Conservation (phyloP, 139 green algal species). For the Chlamydomonas schloesseri region DNA sequence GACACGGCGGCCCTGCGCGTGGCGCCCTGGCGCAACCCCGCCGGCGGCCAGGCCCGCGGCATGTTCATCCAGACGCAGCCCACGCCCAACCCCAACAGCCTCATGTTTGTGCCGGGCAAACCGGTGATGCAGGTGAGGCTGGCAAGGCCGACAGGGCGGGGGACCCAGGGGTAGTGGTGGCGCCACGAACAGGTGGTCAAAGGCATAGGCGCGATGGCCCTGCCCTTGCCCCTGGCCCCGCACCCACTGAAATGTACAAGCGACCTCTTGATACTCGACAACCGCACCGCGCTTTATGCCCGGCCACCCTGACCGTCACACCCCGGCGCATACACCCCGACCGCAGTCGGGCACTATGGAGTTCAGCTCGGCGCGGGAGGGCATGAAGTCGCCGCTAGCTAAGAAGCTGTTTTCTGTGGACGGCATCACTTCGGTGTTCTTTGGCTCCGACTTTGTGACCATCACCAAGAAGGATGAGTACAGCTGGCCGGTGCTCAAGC, state of each 20-base stretch:
- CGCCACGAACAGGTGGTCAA: too few species aligned
- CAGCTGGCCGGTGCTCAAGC: conserved; percentile 91
- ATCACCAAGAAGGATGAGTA: conserved; percentile 91
- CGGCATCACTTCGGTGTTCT: conserved; percentile 93
- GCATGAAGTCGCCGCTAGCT: conserved; percentile 92
- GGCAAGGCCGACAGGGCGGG: not conserved
- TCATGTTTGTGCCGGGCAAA: conserved; percentile 98
- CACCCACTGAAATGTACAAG: too few species aligned
- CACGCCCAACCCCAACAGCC: conserved; percentile 94
- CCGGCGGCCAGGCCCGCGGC: conserved; percentile 55
- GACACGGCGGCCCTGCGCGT: not conserved
- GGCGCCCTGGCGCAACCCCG: not conserved
- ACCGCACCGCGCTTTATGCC: too few species aligned
- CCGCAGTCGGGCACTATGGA: conserved; percentile 73
- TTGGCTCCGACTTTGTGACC: conserved; percentile 98
- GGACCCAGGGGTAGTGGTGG: too few species aligned
- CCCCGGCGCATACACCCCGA: too few species aligned
- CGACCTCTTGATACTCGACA: too few species aligned
- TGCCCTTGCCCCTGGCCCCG: too few species aligned
- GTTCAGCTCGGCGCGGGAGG: conserved; percentile 85
- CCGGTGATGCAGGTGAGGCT: conserved; percentile 76
- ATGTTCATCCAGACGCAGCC: conserved; percentile 99
- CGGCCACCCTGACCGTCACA: too few species aligned
- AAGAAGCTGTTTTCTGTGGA: conserved; percentile 91
- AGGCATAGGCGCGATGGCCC: too few species aligned